These are phyloP conservation scores for Akebia trifoliata DNA, from an alignment of 164 flowering plant genomes.

Conservation along the genomic window DNA sequence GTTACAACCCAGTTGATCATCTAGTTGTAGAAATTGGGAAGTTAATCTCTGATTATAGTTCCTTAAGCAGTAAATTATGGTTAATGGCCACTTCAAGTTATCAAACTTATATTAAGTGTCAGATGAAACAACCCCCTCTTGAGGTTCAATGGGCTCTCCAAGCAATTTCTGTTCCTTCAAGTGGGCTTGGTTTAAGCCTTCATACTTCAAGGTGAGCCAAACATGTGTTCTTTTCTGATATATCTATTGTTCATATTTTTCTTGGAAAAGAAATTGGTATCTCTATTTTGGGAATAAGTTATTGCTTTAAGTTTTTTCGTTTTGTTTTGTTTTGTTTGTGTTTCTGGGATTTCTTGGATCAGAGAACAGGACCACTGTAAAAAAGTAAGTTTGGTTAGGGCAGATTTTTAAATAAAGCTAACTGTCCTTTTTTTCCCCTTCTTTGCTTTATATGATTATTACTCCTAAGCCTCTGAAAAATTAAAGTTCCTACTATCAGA, in stretches of 20 bases:
- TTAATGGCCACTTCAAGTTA: slow-evolving; percentile 62
- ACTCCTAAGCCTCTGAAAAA: slow-evolving; percentile 12
- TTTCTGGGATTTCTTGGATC: slow-evolving; percentile 16
- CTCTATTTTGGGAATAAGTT: background rate
- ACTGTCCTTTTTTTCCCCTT: slow-evolving; percentile 24
- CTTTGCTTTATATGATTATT: slow-evolving; percentile 29
- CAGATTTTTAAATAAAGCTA: slow-evolving; percentile 16
- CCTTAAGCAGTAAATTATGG: slow-evolving; percentile 49
- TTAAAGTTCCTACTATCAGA: slow-evolving; percentile 13
- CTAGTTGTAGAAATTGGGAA: slow-evolving; percentile 55
- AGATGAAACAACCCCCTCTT: slow-evolving; percentile 67
- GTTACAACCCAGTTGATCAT: slow-evolving; percentile 56
- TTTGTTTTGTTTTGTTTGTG: slow-evolving; percentile 5
- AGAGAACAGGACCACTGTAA: slow-evolving; percentile 26
- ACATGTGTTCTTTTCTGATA: background rate
- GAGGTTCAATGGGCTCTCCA: slow-evolving; percentile 78
- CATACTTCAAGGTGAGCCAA: slow-evolving; percentile 59
- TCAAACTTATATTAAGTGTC: slow-evolving; percentile 70
- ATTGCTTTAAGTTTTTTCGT: background rate
- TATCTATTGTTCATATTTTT: background rate
- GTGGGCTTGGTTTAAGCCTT: slow-evolving; percentile 74
- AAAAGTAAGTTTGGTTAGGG: slow-evolving; percentile 28
- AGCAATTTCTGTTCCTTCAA: slow-evolving; percentile 71
- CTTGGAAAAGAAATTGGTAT: background rate
- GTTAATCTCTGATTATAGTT: slow-evolving; percentile 36